Evolutionary conservation across 2,329 filamentous ascomycete genomes (phyloP).

Genomic region (Talaromyces sp.): DNA sequence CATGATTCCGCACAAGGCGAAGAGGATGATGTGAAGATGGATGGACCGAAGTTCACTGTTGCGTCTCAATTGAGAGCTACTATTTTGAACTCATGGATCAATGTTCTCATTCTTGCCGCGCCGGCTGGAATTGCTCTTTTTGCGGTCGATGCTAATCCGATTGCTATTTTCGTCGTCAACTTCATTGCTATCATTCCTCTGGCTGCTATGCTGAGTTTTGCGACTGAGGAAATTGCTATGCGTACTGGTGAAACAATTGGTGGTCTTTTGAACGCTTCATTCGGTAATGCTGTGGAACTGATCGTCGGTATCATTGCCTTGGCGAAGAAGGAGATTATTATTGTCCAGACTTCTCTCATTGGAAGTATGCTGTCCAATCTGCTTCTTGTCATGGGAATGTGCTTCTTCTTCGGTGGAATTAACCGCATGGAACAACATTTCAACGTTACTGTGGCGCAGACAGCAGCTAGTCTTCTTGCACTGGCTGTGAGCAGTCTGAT

Average conservation of each 20-base stretch:
- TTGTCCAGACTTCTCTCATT: constrained; percentile 90
- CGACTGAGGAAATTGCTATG: constrained; percentile 82
- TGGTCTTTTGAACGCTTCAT: constrained; percentile 85
- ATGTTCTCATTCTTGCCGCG: constrained; percentile 75
- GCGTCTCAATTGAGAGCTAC: constrained; percentile 62
- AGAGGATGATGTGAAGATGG: constrained; percentile 14
- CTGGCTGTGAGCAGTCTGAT: constrained; percentile 80
- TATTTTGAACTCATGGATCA: constrained; percentile 82
- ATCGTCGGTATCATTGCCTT: constrained; percentile 88
- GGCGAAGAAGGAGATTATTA: constrained; percentile 70
- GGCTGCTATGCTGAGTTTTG: constrained; percentile 82
- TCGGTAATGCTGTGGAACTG: constrained; percentile 86
- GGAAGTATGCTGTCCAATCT: constrained; percentile 91
- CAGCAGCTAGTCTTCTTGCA: constrained; percentile 77
- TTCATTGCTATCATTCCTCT: constrained; percentile 92
- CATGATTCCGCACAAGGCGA: constrained; percentile 2
- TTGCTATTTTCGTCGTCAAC: constrained; percentile 81
- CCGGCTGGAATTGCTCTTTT: constrained; percentile 65
- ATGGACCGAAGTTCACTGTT: constrained; percentile 36
- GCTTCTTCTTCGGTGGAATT: constrained; percentile 84
- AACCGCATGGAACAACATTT: constrained; percentile 82
- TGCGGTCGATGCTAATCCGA: constrained; percentile 28
- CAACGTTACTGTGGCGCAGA: constrained; percentile 90
- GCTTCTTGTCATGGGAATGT: constrained; percentile 86
- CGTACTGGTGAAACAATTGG: constrained; percentile 80